These are phyloP conservation scores for Mortierella sp. DNA, from an alignment of 371 early-diverging fungal genomes.

Conservation along the genomic window DNA sequence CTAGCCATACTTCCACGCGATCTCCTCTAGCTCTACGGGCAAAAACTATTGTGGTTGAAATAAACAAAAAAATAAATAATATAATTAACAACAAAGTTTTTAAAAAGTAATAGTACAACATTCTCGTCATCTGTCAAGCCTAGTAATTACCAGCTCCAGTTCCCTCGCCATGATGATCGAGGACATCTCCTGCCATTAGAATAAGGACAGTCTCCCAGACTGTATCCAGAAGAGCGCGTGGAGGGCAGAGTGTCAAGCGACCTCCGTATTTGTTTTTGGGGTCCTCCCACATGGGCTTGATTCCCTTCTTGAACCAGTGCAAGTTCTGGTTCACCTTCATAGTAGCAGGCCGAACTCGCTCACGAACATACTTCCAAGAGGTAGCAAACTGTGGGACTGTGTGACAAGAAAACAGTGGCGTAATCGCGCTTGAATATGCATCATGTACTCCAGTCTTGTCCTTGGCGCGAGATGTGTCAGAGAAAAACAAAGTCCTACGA, in stretches of 20 bases:
- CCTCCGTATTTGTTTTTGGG: slow-evolving; percentile 66
- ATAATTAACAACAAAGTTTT: neutral
- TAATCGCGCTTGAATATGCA: slow-evolving; percentile 63
- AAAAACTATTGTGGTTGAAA: slow-evolving; percentile 44
- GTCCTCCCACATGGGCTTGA: slow-evolving; percentile 76
- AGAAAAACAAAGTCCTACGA: slow-evolving; percentile 62
- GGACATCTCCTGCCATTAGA: slow-evolving; percentile 65
- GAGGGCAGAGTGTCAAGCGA: slow-evolving; percentile 60
- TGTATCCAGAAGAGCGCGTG: slow-evolving; percentile 58
- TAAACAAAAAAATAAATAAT: neutral
- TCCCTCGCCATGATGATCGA: slow-evolving; percentile 54
- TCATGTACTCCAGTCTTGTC: slow-evolving; percentile 50
- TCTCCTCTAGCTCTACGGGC: slow-evolving; percentile 64
- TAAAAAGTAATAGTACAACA: neutral
- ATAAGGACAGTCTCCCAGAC: slow-evolving; percentile 66
- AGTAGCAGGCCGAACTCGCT: slow-evolving; percentile 58
- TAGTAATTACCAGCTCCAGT: slow-evolving; percentile 47
- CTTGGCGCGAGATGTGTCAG: slow-evolving; percentile 61
- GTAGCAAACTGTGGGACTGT: slow-evolving; percentile 68
- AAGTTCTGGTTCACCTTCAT: slow-evolving; percentile 65
- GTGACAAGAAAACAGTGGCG: slow-evolving; percentile 62
- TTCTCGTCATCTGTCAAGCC: neutral
- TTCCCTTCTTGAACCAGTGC: slow-evolving; percentile 67
- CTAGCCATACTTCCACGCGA: slow-evolving; percentile 72
- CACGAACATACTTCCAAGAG: slow-evolving; percentile 66